Evolutionary conservation across 2,329 filamentous ascomycete genomes (phyloP).

Genomic region (Teratosphaeriaceae sp.): DNA sequence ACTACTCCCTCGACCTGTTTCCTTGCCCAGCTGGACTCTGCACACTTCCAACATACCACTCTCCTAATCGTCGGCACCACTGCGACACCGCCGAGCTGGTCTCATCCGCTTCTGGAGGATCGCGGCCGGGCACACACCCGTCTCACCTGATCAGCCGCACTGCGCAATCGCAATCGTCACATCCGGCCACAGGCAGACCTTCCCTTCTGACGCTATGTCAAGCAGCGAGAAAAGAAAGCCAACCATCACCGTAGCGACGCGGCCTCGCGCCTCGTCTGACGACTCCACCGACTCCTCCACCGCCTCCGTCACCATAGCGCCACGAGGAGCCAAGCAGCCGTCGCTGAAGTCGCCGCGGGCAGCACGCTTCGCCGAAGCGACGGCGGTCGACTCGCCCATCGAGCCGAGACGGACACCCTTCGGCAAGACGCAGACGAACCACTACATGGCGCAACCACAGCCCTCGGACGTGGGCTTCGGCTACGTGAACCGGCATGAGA

Average conservation of each 20-base stretch:
- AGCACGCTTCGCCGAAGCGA: slow-evolving; percentile 75
- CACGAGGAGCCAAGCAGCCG: slow-evolving; percentile 18
- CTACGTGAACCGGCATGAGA: slow-evolving; percentile 61
- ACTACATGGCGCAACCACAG: slow-evolving; percentile 57
- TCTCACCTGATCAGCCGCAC: slow-evolving; percentile 25
- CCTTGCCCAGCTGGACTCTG: slow-evolving; percentile 13
- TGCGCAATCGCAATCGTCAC: neutral
- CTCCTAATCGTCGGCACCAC: slow-evolving; percentile 6
- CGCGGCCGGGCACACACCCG: slow-evolving; percentile 13
- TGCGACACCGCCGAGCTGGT: slow-evolving; percentile 21
- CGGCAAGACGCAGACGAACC: slow-evolving; percentile 46
- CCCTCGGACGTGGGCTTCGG: slow-evolving; percentile 88
- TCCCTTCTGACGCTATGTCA: slow-evolving; percentile 37
- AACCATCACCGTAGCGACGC: slow-evolving; percentile 35
- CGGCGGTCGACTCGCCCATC: slow-evolving; percentile 69
- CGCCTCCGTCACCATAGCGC: slow-evolving; percentile 17
- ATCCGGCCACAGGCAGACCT: slow-evolving; percentile 15
- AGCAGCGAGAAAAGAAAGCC: slow-evolving; percentile 39
- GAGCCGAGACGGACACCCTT: slow-evolving; percentile 54
- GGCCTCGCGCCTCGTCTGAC: slow-evolving; percentile 30
- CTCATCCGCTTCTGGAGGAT: slow-evolving; percentile 18
- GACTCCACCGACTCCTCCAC: slow-evolving; percentile 20
- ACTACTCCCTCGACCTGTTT: slow-evolving; percentile 12
- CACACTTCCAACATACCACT: slow-evolving; percentile 11
- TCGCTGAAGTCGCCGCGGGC: slow-evolving; percentile 52